Evolutionary conservation across 2,329 filamentous ascomycete genomes (phyloP).

Genomic region (Fusarium sp.): DNA sequence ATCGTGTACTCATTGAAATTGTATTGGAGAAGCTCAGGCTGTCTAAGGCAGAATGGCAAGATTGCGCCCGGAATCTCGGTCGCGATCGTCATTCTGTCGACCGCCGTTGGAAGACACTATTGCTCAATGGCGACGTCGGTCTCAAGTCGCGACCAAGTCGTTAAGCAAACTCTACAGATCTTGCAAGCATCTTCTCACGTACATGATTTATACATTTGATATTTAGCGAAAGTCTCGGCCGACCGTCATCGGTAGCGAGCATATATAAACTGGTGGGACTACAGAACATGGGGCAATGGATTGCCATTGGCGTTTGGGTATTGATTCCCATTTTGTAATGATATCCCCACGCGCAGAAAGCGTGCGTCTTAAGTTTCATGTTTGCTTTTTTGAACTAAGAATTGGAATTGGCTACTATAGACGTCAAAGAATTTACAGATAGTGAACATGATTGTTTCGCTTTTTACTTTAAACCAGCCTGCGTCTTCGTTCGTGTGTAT

Average conservation of each 20-base stretch:
- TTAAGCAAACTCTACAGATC: slow-evolving; percentile 59
- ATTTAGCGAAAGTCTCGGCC: slow-evolving; percentile 37
- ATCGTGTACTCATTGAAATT: slow-evolving; percentile 74
- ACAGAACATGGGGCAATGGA: slow-evolving; percentile 35
- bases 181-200: slow-evolving; percentile 25
- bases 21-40: slow-evolving; percentile 75
- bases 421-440: slow-evolving; percentile 18
- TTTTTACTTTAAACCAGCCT: neutral
- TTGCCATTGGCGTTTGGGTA: slow-evolving; percentile 39
- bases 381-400: slow-evolving; percentile 25
- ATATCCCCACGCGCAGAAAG: slow-evolving; percentile 40
- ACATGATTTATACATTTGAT: slow-evolving; percentile 31
- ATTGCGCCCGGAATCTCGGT: slow-evolving; percentile 73
- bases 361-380: slow-evolving; percentile 36
- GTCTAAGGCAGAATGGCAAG: slow-evolving; percentile 73
- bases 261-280: slow-evolving; percentile 33
- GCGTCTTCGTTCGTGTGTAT: neutral
- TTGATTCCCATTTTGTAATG: slow-evolving; percentile 40
- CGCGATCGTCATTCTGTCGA: slow-evolving; percentile 69
- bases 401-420: slow-evolving; percentile 21
- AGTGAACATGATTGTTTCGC: slow-evolving; percentile 11
- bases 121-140: slow-evolving; percentile 69
- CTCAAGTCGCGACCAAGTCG: slow-evolving; percentile 62
- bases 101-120: slow-evolving; percentile 72
- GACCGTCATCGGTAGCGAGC: slow-evolving; percentile 23